Evolutionary conservation across 306 rosid species (phyloP), one percentile per base, ranked within the genome.

Genomic region (Quercus robur): DNA sequence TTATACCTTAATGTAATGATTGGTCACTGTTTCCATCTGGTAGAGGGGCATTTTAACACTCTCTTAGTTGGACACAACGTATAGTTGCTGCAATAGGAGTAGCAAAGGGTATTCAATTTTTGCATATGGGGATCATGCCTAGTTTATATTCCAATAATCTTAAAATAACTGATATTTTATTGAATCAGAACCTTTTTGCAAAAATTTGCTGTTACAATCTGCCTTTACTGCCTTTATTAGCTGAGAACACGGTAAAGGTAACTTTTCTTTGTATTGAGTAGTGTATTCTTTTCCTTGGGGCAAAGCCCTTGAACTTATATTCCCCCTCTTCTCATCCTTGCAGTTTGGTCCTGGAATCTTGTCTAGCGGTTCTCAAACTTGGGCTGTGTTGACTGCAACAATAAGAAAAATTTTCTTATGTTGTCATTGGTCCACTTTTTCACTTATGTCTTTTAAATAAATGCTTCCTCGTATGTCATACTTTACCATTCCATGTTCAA

Each of bases 81-180:
- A 86, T 90, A 80, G 88, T 88, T 56, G 91, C 93, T 15, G 93
- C 94, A 11, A 86, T 89, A 70, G 98, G 98, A 74, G 80, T 93
- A 67, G 93, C 97, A 44, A 95, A 91, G 71, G 97, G 99, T 70
- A 85, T 93, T 56, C 97, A 93, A 75, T 91, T 89, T 85, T 72
- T 95, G 89, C 97, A 91, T 55, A 84, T 91, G 17, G 94, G 92
- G 81, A 88, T 93, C 59, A 86, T 87, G 62, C 98, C 99, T 69
- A 94, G 93, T 70, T 73, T 91, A 75, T 91, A 88, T 86, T 83
- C 94, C 61, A 93, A 82, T 56, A 87, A 87, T 59, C 79, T 90
- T 77, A 91, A 85, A 74, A 91, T 89, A 74, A 88, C 91, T 72
- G 91, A 93, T 81, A 82, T 95, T 71, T 79, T 93, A 71, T 80